Base-by-base conservation (phyloP, 1,284 basidiomycete genomes). In the Sporisorium reilianum region DNA sequence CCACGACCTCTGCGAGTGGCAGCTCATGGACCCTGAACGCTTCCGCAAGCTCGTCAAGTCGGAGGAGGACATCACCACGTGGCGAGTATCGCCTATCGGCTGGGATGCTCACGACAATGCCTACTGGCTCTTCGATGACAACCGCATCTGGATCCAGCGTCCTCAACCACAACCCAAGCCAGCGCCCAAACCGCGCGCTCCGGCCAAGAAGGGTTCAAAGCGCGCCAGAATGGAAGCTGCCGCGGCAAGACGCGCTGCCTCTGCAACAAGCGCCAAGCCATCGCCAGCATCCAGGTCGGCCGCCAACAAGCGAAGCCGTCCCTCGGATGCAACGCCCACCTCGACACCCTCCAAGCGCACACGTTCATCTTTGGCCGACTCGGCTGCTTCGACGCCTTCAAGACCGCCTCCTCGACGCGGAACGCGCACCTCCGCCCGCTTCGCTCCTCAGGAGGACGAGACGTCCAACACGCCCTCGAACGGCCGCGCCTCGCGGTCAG, bases 91-190 rank as follows among this genome's bases (percentile, higher is more conserved):
- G 79, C 93, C 94, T 2, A 90, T 94, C 74, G 94, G 94, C 9
- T 93, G 91, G 80, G 94, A 96, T 80, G 87, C 89, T 20, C 90
- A 91, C 78, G 88, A 87, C 23, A 94, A 94, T 84, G 90, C 91
- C 0, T 96, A 95, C 84, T 95, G 93, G 93, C 86, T 94, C 22
- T 92, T 95, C 77, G 93, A 93, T 89, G 82, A 89, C 65, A 91
- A 94, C 79, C 91, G 94, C 20, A 88, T 95, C 20, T 96, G 93
- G 93, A 89, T 95, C 42, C 93, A 95, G 25, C 86, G 87, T 36
- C 88, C 85, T 1, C 84, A 85, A 11, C 86, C 84, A 11, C 50
- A 75, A 9, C 83, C 81, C 5, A 78, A 75, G 50, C 49, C 64
- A 10, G 25, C 53, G 12, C 54, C 46, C 34, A 75, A 77, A 41